phyloP scores from a whole-genome alignment of 1,139 yeast species.

The Yamadazyma trypodendri region DNA sequence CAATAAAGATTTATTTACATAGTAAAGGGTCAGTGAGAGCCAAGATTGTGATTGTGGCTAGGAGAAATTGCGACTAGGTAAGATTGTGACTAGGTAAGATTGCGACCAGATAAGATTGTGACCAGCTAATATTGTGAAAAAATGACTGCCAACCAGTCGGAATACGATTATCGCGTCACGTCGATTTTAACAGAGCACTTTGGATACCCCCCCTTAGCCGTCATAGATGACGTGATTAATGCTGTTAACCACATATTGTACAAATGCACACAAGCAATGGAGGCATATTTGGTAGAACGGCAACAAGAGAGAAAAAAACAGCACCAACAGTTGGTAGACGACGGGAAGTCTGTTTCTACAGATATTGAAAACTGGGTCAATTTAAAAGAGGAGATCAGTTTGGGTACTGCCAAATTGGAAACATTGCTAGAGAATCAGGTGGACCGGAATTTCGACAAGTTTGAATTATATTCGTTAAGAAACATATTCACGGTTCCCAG shows the following conservation, averaged over 20 bases:
- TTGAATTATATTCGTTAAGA: constrained; percentile 78
- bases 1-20: no score
- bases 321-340: constrained; percentile 16
- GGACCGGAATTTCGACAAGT: constrained; percentile 84
- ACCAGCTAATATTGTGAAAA: no score
- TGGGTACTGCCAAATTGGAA: constrained; percentile 81
- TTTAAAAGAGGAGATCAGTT: constrained; percentile 52
- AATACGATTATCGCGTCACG: constrained; percentile 10
- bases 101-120: no score
- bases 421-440: constrained; percentile 72
- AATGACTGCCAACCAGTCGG: not conserved
- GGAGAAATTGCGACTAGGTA: no score
- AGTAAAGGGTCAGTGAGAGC: no score
- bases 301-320: constrained; percentile 15
- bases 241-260: constrained; percentile 84
- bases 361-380: constrained; percentile 11
- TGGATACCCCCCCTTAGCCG: constrained; percentile 82
- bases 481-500: constrained; percentile 73
- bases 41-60: no score
- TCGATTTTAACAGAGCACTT: constrained; percentile 71
- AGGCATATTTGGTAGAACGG: constrained; percentile 53
- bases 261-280: constrained; percentile 80
- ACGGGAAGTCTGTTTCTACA: constrained; percentile 3
- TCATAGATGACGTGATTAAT: constrained; percentile 86
- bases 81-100: no score